Evolutionary conservation across 2,329 filamentous ascomycete genomes (phyloP).

Genomic region (Thelonectria rubi): DNA sequence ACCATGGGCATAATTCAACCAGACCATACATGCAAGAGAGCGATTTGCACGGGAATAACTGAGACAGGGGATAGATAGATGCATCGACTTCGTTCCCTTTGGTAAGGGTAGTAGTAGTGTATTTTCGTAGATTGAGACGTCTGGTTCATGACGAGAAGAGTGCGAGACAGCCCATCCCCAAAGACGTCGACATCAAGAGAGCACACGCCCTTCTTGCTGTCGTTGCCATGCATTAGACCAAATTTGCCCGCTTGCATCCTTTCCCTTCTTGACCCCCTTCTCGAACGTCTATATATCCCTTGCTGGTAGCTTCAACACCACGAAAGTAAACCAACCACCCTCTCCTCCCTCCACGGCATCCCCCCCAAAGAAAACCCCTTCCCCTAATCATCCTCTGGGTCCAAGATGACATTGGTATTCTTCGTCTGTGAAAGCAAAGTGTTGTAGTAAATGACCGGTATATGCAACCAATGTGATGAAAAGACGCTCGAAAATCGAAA

Average conservation of each 20-base stretch:
- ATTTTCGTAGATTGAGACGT: slow-evolving; percentile 29
- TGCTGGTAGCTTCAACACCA: slow-evolving; percentile 23
- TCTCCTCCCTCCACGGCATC: slow-evolving; percentile 2
- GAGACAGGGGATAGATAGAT: not conserved
- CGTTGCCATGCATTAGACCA: slow-evolving; percentile 33
- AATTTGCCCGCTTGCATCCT: slow-evolving; percentile 25
- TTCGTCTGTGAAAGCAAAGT: slow-evolving; percentile 34
- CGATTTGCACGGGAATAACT: no score
- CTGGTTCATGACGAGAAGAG: slow-evolving; percentile 30
- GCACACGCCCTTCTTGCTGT: slow-evolving; percentile 34
- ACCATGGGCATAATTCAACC: no score
- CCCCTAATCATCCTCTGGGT: not conserved
- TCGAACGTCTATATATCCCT: slow-evolving; percentile 22
- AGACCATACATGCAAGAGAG: no score
- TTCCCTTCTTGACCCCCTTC: slow-evolving; percentile 1
- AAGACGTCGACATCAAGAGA: slow-evolving; percentile 32
- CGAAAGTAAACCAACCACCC: not conserved
- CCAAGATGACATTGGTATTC: slow-evolving; percentile 24
- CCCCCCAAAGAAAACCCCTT: not conserved
- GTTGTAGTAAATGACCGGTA: slow-evolving; percentile 36
- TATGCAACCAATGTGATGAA: slow-evolving; percentile 35
- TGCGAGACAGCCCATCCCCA: slow-evolving; percentile 21
- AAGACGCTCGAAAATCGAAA: slow-evolving; percentile 28
- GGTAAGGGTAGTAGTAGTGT: slow-evolving; percentile 14
- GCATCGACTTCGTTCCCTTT: slow-evolving; percentile 11